A percentile compares a stretch with the other conserved stretches of the same genome.
Conservation (phyloP, 2,329 filamentous ascomycete species). For the Neurospora sp. region DNA sequence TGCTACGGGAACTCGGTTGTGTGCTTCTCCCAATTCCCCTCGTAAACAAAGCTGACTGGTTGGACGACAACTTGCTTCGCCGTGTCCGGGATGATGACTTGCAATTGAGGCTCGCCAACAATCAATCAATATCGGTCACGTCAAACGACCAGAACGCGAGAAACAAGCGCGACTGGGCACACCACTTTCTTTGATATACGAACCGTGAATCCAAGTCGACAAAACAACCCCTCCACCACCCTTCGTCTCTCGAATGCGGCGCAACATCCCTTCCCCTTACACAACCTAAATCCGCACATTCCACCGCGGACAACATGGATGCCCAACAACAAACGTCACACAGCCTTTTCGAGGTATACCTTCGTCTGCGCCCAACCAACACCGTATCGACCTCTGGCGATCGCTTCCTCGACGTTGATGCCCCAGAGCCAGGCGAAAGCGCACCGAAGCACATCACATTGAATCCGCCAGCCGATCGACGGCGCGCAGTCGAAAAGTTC, state of each 20-base stretch:
- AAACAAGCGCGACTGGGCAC: background rate
- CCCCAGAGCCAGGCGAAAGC: conserved; percentile 25
- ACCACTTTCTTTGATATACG: background rate
- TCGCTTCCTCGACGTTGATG: conserved; percentile 71
- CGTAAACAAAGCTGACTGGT: conserved; percentile 8
- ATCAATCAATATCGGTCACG: background rate
- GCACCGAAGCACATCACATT: conserved; percentile 61
- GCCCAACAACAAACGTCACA: conserved; percentile 20
- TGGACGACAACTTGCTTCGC: background rate
- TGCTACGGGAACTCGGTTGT: conserved; percentile 14
- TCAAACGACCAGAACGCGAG: background rate
- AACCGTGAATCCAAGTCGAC: background rate
- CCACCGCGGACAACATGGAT: conserved; percentile 8
- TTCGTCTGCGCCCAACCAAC: conserved; percentile 66
- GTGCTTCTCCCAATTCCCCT: background rate
- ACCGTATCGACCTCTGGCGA: conserved; percentile 36
- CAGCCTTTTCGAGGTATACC: conserved; percentile 80
- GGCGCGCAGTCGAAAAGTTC: conserved; percentile 85
- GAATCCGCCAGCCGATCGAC: conserved; percentile 74
- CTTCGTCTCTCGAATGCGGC: background rate
- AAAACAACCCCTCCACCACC: background rate
- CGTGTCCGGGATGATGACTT: background rate
- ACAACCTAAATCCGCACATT: conserved; percentile 7
- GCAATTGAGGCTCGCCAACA: background rate
- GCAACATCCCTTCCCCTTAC: background rate